phyloP scores from a whole-genome alignment of 2,329 filamentous ascomycete species.

The Hymenoscyphus linearis region DNA sequence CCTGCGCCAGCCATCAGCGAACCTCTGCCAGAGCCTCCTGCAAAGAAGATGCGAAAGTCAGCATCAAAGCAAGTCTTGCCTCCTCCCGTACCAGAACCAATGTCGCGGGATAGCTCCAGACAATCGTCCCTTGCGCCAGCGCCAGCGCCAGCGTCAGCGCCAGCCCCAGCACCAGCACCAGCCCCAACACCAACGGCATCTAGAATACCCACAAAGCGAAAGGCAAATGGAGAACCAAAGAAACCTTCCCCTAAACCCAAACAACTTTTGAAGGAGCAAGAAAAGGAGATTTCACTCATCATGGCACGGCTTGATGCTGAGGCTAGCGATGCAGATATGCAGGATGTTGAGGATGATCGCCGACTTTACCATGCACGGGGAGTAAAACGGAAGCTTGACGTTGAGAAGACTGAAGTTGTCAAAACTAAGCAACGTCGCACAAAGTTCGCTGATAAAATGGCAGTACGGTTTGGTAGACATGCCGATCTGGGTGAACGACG shows the following conservation, averaged over 20 bases:
- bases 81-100: conserved; percentile 21
- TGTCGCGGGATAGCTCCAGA: conserved; percentile 33
- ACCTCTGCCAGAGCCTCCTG: conserved; percentile 36
- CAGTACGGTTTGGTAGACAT: conserved; percentile 61
- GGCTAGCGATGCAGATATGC: conserved; percentile 51
- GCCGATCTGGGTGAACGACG: conserved; percentile 67
- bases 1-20: conserved; percentile 57
- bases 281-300: conserved; percentile 63
- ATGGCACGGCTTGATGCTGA: conserved; percentile 56
- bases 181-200: conserved; percentile 37
- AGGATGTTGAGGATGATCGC: conserved; percentile 45
- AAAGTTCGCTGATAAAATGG: conserved; percentile 55
- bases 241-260: conserved; percentile 45
- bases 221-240: conserved; percentile 48
- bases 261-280: conserved; percentile 51
- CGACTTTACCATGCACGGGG: conserved; percentile 49
- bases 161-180: conserved; percentile 37
- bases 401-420: conserved; percentile 55
- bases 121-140: conserved; percentile 43
- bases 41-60: conserved; percentile 25
- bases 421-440: conserved; percentile 58
- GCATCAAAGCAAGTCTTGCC: conserved; percentile 22
- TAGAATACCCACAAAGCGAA: conserved; percentile 38
- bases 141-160: too few species aligned
- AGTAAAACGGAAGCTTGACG: conserved; percentile 64